Evolutionary conservation across 176 grass and related monocot species (phyloP).

Genomic region (Eragrostis curvula): DNA sequence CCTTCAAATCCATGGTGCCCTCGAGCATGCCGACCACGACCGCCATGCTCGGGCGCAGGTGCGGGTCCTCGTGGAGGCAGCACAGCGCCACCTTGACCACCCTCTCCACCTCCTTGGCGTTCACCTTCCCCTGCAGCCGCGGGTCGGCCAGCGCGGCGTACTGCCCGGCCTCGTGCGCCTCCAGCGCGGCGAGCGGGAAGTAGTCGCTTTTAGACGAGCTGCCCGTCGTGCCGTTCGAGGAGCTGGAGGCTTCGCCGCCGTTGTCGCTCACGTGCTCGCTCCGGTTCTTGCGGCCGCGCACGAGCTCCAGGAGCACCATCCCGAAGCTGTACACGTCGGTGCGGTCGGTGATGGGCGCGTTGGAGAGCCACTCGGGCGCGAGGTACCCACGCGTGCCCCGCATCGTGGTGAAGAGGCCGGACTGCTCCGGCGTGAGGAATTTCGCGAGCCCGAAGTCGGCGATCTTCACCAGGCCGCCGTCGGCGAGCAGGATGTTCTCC

Average conservation of each 20-base stretch:
- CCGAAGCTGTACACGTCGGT: constrained; percentile 88
- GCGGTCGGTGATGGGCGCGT: constrained; percentile 79
- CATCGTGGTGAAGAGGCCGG: constrained; percentile 85
- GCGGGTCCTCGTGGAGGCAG: constrained; percentile 82
- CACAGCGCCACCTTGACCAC: constrained; percentile 74
- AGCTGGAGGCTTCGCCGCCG: constrained; percentile 26
- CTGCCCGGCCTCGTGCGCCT: constrained; percentile 57
- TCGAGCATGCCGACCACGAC: constrained; percentile 74
- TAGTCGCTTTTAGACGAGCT: constrained; percentile 49
- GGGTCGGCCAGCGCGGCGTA: constrained; percentile 69
- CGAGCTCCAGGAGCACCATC: constrained; percentile 79
- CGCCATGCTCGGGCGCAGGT: constrained; percentile 73
- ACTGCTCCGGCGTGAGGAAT: constrained; percentile 81
- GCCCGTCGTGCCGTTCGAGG: constrained; percentile 33
- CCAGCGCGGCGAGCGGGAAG: constrained; percentile 71
- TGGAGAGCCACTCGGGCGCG: constrained; percentile 84
- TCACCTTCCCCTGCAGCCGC: constrained; percentile 58
- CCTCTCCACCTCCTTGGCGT: constrained; percentile 63
- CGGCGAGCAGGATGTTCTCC: constrained; percentile 84
- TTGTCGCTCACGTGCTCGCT: constrained; percentile 50
- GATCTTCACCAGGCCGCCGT: constrained; percentile 81
- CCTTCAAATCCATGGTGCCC: constrained; percentile 64
- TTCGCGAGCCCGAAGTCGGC: constrained; percentile 88
- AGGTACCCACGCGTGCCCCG: constrained; percentile 84
- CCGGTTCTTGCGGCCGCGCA: constrained; percentile 80